Evolutionary conservation across 1,139 yeast genomes (phyloP), one percentile per base, ranked within the genome.

Genomic region (Sugiyamaella xylanicola): DNA sequence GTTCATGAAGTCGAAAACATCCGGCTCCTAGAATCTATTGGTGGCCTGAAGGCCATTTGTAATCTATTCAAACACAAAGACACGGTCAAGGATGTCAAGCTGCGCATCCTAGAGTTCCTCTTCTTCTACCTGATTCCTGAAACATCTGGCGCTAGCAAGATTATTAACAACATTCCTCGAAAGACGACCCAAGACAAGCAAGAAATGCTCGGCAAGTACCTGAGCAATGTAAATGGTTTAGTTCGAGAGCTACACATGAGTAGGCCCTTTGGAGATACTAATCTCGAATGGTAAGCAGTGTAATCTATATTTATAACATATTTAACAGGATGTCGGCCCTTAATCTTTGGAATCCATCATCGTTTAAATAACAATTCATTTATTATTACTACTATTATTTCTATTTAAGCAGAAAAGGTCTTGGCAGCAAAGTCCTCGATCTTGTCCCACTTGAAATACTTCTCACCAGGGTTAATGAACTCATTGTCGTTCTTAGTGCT

Each of bases 111-210:
- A 50, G 95, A 87, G 70, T 87, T 87, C 67, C 72, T 87, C 56
- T 80, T 87, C 57, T 85, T 87, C 65, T 87, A 87, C 65, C 70
- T 87, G 57, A 77, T 83, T 5, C 92, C 90, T n/a, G 95, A 87
- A 68, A 72, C 78, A 2, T 70, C 63, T 16, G 56, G 59, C 19
- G 51, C 51, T 39, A 52, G 55, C 25, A 51, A 43, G n/a, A 7
- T 29, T 16, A 37, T 53, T 2, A 56, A 62, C 21, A 48, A 49
- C n/a, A 47, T 54, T 45, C 56, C 59, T 20, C 65, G 80, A 56
- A 69, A 73, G 59, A 73, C 77, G 1, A 76, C 83, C 8, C 68
- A 73, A 44, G 86, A 84, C 51, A 86, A 87, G 66, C 80, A 84
- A 21, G 72, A 71, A 37, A 70, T 83, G 54, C 78, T 87, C 59